A percentile compares a stretch with the other conserved stretches of the same genome.
Evolutionary conservation across 2,329 filamentous ascomycete species (phyloP).

Genomic region (Penicillium sp.): DNA sequence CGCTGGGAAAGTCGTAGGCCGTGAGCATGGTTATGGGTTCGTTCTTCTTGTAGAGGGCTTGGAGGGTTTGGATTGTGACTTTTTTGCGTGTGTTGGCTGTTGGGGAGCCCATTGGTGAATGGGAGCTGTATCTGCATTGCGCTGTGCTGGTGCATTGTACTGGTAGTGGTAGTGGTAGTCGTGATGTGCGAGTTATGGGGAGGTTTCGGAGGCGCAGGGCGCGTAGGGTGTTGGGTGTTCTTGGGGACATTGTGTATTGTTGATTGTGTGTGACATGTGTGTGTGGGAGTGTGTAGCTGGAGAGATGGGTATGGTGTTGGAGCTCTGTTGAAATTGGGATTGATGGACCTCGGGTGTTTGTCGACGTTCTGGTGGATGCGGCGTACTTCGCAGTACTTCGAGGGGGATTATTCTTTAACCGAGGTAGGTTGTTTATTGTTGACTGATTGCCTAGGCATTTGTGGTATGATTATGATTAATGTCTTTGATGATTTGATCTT

Average conservation of each 20-base stretch:
- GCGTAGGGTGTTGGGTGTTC: background rate
- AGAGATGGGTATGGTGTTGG: background rate
- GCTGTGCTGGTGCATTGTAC: too few relatives aligned
- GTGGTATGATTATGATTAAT: too few relatives aligned
- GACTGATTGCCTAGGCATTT: too few relatives aligned
- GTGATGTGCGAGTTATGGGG: background rate
- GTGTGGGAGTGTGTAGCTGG: background rate
- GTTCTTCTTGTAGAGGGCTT: conserved; percentile 67
- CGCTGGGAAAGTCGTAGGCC: conserved; percentile 91
- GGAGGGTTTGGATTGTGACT: conserved; percentile 75
- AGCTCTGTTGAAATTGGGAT: background rate
- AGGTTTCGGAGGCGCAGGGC: background rate
- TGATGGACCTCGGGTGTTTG: background rate
- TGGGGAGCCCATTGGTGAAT: conserved; percentile 60
- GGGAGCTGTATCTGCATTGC: conserved; percentile 67
- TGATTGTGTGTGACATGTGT: background rate
- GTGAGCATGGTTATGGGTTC: conserved; percentile 93
- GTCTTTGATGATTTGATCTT: too few relatives aligned
- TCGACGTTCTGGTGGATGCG: conserved; percentile 12
- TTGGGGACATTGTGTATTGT: background rate
- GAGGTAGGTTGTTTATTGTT: too few relatives aligned
- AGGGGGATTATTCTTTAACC: background rate
- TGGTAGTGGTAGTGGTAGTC: too few relatives aligned
- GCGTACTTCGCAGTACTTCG: conserved; percentile 12
- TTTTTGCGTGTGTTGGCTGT: conserved; percentile 62